Evolutionary conservation across 2,329 filamentous ascomycete species (phyloP), one percentile per base, ranked within the genome.

Genomic region (Spiromastix sp.): DNA sequence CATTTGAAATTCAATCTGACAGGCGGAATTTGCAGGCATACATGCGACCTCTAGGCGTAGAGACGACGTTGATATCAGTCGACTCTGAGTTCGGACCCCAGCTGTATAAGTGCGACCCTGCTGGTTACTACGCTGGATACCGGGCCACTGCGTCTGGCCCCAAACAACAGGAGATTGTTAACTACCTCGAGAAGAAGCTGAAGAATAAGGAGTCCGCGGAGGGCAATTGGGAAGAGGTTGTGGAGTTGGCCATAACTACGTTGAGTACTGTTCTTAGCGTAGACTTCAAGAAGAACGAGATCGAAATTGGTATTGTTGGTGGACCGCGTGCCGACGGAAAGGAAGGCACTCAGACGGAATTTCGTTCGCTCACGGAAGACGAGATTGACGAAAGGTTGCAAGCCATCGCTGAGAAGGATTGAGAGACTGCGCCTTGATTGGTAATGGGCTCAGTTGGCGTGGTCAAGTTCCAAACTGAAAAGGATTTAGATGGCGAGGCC

Each of bases 221-320:
- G 39, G 91, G 91, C 42, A 79, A 70, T 56, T 98, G 91, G 91
- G 85, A 94, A 63, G 91, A 98, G 42, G 91, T 98, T 32, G 89
- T 98, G 32, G 91, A 98, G 71, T 72, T 96, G 52, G 91, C 85
- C 40, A 98, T 98, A 61, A 84, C 85, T 29, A 89, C 91, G 5
- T 68, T 98, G 61, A 94, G 87, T 74, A 93, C 84, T 22, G 87
- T 98, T 41, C 73, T 98, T 46, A 95, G 89, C 64, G 93, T 96
- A 62, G 91, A 98, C 62, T 98, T 98, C 72, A 98, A 98, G 77
- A 96, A 96, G 73, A 83, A 83, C 51, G 91, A 98, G 71, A 80
- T 98, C 60, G 91, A 98, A 68, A 85, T 98, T 64, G 91, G 91
- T 44, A 87, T 98, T 55, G 91, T 95, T 36, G 91, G 91, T 47